Percentiles rank a stretch among this genome's conserved stretches.
Evolutionary conservation across 805 yeast genomes (phyloP).

Genomic region (Wickerhamiella brachini): DNA sequence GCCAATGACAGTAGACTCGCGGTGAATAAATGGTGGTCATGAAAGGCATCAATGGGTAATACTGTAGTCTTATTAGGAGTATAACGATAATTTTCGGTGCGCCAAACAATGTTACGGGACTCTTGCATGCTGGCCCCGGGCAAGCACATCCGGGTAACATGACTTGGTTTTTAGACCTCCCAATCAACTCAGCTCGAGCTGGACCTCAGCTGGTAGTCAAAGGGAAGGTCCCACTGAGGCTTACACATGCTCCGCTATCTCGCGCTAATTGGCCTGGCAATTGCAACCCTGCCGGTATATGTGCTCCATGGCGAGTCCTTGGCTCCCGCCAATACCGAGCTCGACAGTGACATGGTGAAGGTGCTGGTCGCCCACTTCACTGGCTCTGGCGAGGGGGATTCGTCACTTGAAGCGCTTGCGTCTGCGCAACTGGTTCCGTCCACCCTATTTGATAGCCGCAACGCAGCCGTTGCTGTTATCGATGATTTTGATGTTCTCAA

Average conservation of each 20-base stretch:
- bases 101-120: too few relatives aligned
- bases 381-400: slow-evolving; percentile 8
- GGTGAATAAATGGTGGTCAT: too few relatives aligned
- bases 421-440: slow-evolving; percentile 12
- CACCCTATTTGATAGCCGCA: slow-evolving; percentile 9
- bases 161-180: too few relatives aligned
- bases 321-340: slow-evolving; percentile 4
- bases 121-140: too few relatives aligned
- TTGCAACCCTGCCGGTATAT: slow-evolving; percentile 13
- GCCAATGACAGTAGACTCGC: too few relatives aligned
- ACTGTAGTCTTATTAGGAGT: too few relatives aligned
- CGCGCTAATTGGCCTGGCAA: slow-evolving; percentile 5
- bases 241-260: slow-evolving; percentile 4
- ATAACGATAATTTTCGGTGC: too few relatives aligned
- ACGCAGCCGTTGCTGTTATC: slow-evolving; percentile 13
- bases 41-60: too few relatives aligned
- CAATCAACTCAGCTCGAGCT: too few relatives aligned
- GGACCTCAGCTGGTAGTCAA: too few relatives aligned
- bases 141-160: too few relatives aligned
- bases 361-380: slow-evolving; percentile 14
- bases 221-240: too few relatives aligned
- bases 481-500: slow-evolving; percentile 8
- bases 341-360: slow-evolving; percentile 5
- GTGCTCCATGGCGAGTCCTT: slow-evolving; percentile 9
- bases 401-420: slow-evolving; percentile 4